Base-by-base conservation (phyloP, 768 basidiomycete species). In the Cystobasidium onofrii region DNA sequence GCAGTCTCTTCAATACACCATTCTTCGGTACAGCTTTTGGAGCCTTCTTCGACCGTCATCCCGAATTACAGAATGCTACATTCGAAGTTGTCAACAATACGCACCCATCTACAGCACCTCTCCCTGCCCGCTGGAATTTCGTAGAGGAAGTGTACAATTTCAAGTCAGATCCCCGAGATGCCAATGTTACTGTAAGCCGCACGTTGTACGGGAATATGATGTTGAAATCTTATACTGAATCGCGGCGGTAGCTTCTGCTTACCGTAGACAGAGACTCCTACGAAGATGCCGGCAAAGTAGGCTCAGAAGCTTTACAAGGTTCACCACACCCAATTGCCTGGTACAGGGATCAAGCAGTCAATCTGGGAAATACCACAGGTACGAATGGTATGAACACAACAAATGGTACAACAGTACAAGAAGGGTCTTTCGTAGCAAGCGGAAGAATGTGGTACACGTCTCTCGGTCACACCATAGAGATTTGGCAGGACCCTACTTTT, bases 71-170 rank as follows among this genome's bases (percentile, higher is more conserved):
- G 66, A 66, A 55, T 31, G 73, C 73, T 36, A 74, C 73, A 15
- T 74, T 74, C 34, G 20, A 34, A 20, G 64, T 64, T 17, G 72
- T 74, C 20, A 71, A 74, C 39, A 39, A 29, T 31, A 55, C 65
- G 4, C 64, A 72, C 27, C 69, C 69, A 18, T 57, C 73, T 25
- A 72, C 73, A 18, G 36, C 70, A 7, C 12, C 18, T 2, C 55
- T 74, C 10, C 73, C 73, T 29, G 31, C 6, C 2, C 64, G 70
- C 29, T 74, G 73, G 73, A 72, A 50, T 18, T 74, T 69, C 43
- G 55, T 44, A n/a, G 73, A 74, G n/a, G 73, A 74, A 27, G 73
- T 74, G 10, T 74, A 74, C 43, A 34, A 70, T 27, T 74, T 72
- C 64, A 66, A 55, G 27, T 54, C 46, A 23, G 67, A 74, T 60